Evolutionary conservation across 352 stramenopile species (phyloP).

Genomic region (Peronospora destructor): DNA sequence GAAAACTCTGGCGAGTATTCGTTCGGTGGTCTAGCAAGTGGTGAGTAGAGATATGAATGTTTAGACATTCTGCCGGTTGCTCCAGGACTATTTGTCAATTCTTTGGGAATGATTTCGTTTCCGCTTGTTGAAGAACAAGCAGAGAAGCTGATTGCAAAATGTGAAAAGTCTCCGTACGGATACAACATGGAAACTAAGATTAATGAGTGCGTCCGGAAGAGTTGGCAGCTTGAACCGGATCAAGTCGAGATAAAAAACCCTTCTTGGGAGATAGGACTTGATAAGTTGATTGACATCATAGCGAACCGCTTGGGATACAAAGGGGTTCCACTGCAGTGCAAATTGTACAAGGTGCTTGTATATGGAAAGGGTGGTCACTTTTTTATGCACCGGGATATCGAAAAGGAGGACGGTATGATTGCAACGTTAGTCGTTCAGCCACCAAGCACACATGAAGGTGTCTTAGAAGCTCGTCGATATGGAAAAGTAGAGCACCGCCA

Average conservation of each 20-base stretch:
- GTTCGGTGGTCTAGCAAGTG: conserved; percentile 11
- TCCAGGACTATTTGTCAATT: conserved; percentile 14
- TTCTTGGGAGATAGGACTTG: conserved; percentile 2
- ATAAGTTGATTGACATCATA: conserved; percentile 3
- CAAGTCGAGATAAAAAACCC: conserved; percentile 14
- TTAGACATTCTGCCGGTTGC: conserved; percentile 2
- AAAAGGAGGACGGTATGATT: conserved; percentile 51
- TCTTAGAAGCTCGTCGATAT: conserved; percentile 17
- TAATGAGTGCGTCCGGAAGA: conserved; percentile 22
- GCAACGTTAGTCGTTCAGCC: conserved; percentile 41
- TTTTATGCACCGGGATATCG: conserved; percentile 39
- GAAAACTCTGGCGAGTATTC: conserved; percentile 7
- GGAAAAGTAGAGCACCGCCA: conserved; percentile 6
- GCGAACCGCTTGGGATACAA: conserved; percentile 13
- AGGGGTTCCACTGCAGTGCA: conserved; percentile 10
- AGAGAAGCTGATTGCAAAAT: conserved; percentile 10
- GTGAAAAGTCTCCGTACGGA: conserved; percentile 25
- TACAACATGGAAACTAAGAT: conserved; percentile 18
- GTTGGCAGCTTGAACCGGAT: conserved; percentile 15
- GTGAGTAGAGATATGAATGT: too few relatives aligned
- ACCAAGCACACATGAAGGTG: conserved; percentile 18
- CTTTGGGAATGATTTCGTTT: conserved; percentile 14
- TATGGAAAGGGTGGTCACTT: conserved; percentile 42
- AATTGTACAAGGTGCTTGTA: conserved; percentile 46
- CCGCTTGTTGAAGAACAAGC: conserved; percentile 8